phyloP scores from a whole-genome alignment of 1,284 basidiomycete genomes.

The Mycena sp. region DNA sequence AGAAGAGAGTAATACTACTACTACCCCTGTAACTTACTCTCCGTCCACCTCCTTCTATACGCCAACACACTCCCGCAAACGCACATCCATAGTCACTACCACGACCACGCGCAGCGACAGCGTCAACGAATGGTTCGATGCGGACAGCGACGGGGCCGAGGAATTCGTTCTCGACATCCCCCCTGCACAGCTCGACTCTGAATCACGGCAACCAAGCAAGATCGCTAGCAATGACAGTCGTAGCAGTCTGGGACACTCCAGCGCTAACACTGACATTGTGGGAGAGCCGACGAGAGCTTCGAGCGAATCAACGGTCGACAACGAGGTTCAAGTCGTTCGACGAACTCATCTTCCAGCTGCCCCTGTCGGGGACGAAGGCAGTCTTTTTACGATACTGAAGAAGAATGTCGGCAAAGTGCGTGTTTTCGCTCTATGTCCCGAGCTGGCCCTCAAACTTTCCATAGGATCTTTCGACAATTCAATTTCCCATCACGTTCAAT shows the following conservation, averaged over 20 bases:
- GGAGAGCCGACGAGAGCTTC: slow-evolving; percentile 51
- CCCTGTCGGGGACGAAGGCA: slow-evolving; percentile 86
- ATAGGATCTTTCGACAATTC: slow-evolving; percentile 87
- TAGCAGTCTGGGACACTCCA: slow-evolving; percentile 55
- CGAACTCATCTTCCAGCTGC: slow-evolving; percentile 75
- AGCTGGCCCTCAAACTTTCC: slow-evolving; percentile 29
- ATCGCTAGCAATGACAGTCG: slow-evolving; percentile 53
- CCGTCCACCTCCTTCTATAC: slow-evolving; percentile 46
- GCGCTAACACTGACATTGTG: slow-evolving; percentile 58
- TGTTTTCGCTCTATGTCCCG: slow-evolving; percentile 6
- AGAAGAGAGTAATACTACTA: slow-evolving; percentile 47
- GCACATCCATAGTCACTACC: slow-evolving; percentile 55
- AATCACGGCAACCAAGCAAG: slow-evolving; percentile 54
- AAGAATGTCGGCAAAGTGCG: slow-evolving; percentile 92
- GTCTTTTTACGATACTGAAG: slow-evolving; percentile 87
- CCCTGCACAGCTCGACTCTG: slow-evolving; percentile 47
- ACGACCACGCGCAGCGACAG: slow-evolving; percentile 68
- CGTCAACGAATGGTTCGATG: slow-evolving; percentile 80
- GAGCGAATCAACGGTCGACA: slow-evolving; percentile 30
- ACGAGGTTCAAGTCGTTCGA: slow-evolving; percentile 55
- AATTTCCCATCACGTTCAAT: slow-evolving; percentile 90
- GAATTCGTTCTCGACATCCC: slow-evolving; percentile 73
- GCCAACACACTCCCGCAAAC: slow-evolving; percentile 50
- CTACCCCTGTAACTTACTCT: slow-evolving; percentile 34
- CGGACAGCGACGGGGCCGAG: slow-evolving; percentile 69